These are phyloP conservation scores for Harringtonia lauricola DNA, from an alignment of 2,329 filamentous ascomycete genomes.

Conservation along the genomic window DNA sequence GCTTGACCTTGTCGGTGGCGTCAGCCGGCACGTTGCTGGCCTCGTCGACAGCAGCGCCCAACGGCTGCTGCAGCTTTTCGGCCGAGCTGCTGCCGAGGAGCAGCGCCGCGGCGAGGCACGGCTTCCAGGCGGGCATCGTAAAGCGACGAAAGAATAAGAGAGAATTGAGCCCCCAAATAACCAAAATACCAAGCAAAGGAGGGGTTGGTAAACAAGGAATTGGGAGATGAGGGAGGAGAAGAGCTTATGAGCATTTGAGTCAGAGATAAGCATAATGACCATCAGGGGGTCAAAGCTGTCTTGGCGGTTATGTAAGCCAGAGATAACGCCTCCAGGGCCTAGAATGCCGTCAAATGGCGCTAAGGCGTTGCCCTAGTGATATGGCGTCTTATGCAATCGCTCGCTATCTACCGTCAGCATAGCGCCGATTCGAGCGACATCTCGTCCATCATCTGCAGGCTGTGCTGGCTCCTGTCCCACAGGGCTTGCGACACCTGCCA, in stretches of 20 bases:
- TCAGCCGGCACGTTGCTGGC: background rate
- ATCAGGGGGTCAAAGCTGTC: no score
- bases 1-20: constrained; percentile 8
- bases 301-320: no score
- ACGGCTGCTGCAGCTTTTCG: constrained; percentile 3
- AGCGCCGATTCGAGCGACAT: background rate
- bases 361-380: no score
- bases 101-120: constrained; percentile 8
- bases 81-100: constrained; percentile 9
- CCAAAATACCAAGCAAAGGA: background rate
- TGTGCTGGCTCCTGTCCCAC: background rate
- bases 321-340: no score
- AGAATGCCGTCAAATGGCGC: no score
- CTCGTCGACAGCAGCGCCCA: background rate
- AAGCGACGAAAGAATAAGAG: background rate
- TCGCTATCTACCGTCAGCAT: no score
- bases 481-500: background rate
- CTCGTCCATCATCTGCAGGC: constrained; percentile 1
- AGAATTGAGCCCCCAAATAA: background rate
- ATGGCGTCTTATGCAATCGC: no score
- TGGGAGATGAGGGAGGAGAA: background rate
- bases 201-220: no score
- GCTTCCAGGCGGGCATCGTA: constrained; percentile 8
- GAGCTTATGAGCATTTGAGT: background rate
- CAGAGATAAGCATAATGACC: background rate